Percentiles rank a stretch among this genome's conserved stretches.
These are phyloP conservation scores for Didymosphaeria variabile DNA, from an alignment of 2,329 filamentous ascomycete genomes.

Conservation along the genomic window DNA sequence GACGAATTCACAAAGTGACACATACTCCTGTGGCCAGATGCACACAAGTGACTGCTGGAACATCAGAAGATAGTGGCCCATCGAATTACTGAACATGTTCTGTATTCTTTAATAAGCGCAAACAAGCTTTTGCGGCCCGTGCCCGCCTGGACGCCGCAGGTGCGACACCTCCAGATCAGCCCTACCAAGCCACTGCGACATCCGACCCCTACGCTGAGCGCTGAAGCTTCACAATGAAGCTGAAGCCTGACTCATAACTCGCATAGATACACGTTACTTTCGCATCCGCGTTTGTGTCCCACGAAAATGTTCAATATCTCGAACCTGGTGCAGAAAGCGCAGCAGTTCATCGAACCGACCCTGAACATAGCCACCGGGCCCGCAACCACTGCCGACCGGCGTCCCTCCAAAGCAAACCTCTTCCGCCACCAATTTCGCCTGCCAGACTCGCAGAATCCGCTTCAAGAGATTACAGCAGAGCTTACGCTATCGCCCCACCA, in stretches of 20 bases:
- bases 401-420: slow-evolving; percentile 88
- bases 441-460: slow-evolving; percentile 87
- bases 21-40: background rate
- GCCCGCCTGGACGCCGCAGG: slow-evolving; percentile 2
- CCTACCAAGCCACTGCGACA: slow-evolving; percentile 28
- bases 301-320: slow-evolving; percentile 63
- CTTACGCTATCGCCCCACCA: slow-evolving; percentile 81
- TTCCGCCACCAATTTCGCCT: slow-evolving; percentile 98
- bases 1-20: background rate
- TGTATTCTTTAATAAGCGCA: background rate
- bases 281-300: slow-evolving; percentile 22
- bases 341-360: slow-evolving; percentile 91
- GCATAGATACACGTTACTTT: slow-evolving; percentile 19
- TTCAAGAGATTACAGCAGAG: slow-evolving; percentile 97
- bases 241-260: slow-evolving; percentile 23
- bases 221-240: slow-evolving; percentile 40
- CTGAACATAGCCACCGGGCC: slow-evolving; percentile 72
- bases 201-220: slow-evolving; percentile 27
- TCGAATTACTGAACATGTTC: background rate
- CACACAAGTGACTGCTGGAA: background rate
- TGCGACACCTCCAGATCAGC: slow-evolving; percentile 22
- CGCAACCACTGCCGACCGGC: slow-evolving; percentile 70
- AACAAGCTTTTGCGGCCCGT: slow-evolving; percentile 6
- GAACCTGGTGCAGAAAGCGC: slow-evolving; percentile 92
- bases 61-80: background rate